Base-by-base conservation (phyloP, 148 eudicot species). In the Spergularia bocconei region DNA sequence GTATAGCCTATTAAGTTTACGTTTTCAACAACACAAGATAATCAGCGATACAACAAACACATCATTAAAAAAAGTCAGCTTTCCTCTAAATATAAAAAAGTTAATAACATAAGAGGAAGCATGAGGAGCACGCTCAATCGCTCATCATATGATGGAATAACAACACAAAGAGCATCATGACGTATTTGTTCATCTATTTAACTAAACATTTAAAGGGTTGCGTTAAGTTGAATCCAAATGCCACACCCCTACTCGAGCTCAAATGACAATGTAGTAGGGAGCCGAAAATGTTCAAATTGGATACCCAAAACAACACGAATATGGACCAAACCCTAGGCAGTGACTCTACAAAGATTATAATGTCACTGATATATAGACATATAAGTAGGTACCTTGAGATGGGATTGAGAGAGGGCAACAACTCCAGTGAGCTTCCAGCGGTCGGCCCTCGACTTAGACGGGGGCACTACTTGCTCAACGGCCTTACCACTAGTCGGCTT, bases 391-490 rank as follows among this genome's bases (percentile, higher is more conserved):
- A 93, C 98, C 97, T 81, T 83, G 75, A 95, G 82, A 63, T 82
- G 63, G 67, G 72, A 75, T 41, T 83, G 76, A 33, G 94, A 89
- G 41, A 95, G 82, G 52, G 87, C 91, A 62, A 95, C 68, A 9
- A 92, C 90, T 21, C 96, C 84, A 54, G 89, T 87, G 70, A 85
- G 71, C 83, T 89, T 91, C 99, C 99, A 95, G 17, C 97, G 87
- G 17, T 86, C 84, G 74, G 70, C 8, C 63, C 84, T 86, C 12
- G 80, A 79, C 81, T 88, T 89, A 4, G 47, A 81, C 71, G 84
- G 80, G 21, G 86, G 23, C 12, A 23, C 56, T 23, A 23, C 56
- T 23, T 67, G 68, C 59, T 68, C 58, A 4, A 63, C 11, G 12
- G 13, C 21, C 7, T 23, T 51, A 50, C 71, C 7, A 2, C 12